Evolutionary conservation across 768 basidiomycete species (phyloP), one percentile per base, ranked within the genome.

Genomic region (Suillus discolor): DNA sequence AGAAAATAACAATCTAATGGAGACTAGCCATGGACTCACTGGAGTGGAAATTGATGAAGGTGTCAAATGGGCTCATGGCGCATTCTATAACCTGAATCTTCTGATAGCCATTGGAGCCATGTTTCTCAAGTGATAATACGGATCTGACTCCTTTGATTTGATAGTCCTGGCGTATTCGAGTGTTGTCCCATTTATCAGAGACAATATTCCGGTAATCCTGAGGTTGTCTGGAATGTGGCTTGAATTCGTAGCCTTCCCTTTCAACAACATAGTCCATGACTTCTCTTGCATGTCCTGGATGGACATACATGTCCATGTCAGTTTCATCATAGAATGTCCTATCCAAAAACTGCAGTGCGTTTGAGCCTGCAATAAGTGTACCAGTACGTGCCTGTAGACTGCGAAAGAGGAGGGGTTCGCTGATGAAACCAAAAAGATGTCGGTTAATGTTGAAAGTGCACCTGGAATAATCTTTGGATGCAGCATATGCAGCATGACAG

Each of bases 281-380:
- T 25, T 75, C 73, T 15, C 65, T 47, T 47, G 75, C 71, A 51
- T 72, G 69, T 0, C 72, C 70, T 1, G 78, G 76, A 11, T 80
- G 73, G 16, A 79, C 74, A 69, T 87, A 87, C 3, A 87, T 42
- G 62, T 87, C 86, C 11, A 88, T 79, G 67, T 87, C 85, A 0
- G 85, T 78, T 3, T 77, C 78, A 5, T 80, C 49, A 38, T 38
- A 38, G 36, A 38, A 7, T 38, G 36, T 38, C 36, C 36, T 38
- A 38, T 38, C 36, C 36, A 87, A 77, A 68, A 86, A 85, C 61
- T 87, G 85, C 3, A 86, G 78, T 0, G 84, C 85, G 28, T 74
- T 76, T 0, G 85, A 86, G 13, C 86, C 86, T 3, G 86, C 87
- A 23, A 87, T 81, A 25, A 87, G 69, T 0, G 80, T 79, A 49